Percentiles rank a stretch among this genome's conserved stretches.
These are phyloP conservation scores for Neurospora sublineolata DNA, from an alignment of 495 filamentous ascomycete genomes.

Conservation along the genomic window DNA sequence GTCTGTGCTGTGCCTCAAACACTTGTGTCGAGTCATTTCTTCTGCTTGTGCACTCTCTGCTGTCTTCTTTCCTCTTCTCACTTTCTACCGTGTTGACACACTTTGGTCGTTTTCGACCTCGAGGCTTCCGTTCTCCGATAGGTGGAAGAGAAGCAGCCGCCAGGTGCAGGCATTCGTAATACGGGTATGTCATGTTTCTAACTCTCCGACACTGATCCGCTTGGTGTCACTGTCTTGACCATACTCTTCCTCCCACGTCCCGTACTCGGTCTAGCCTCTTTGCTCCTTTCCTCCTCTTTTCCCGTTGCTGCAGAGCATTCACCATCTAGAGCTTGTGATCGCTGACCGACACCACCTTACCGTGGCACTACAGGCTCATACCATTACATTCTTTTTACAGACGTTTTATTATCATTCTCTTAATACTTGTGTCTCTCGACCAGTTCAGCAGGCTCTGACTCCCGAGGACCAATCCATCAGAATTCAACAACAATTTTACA, in stretches of 20 bases:
- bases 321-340: constrained; percentile 23
- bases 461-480: constrained; percentile 3
- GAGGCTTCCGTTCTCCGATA: constrained; percentile 3
- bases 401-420: constrained; percentile 21
- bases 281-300: constrained; percentile 18
- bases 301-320: constrained; percentile 24
- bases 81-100: not conserved
- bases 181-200: constrained; percentile 42
- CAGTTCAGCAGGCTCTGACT: constrained; percentile 52
- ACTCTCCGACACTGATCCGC: constrained; percentile 17
- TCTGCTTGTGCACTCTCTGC: constrained; percentile 4
- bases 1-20: constrained; percentile 1
- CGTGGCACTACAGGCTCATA: constrained; percentile 34
- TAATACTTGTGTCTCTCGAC: constrained; percentile 18
- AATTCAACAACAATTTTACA: constrained; percentile 8
- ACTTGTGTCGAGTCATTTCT: constrained; percentile 10
- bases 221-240: constrained; percentile 32
- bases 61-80: constrained; percentile 3
- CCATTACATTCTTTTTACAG: constrained; percentile 18
- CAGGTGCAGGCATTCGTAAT: constrained; percentile 35
- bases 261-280: constrained; percentile 16
- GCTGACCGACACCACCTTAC: constrained; percentile 30
- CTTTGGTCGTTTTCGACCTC: not conserved
- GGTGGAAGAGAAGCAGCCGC: constrained; percentile 15
- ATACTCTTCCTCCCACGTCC: constrained; percentile 32